These are phyloP conservation scores for Kurtzmaniella quercitrusa DNA, from an alignment of 1,139 yeast genomes.

Conservation along the genomic window DNA sequence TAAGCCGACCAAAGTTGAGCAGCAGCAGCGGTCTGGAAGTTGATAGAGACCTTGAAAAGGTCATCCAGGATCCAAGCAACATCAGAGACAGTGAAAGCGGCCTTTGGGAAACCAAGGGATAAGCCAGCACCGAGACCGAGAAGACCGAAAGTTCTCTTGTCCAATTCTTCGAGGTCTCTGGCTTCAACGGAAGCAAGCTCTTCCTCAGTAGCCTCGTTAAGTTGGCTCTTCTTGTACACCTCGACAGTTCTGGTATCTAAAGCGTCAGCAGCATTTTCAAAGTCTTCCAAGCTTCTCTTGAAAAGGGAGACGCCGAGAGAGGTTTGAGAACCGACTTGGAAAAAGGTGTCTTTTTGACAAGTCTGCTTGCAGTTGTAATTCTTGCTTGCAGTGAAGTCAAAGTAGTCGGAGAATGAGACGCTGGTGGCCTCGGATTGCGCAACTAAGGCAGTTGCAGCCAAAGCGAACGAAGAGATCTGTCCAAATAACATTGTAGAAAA, in stretches of 20 bases:
- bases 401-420: conserved; percentile 5
- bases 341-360: conserved; percentile 2
- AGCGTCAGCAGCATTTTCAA: neutral
- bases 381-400: conserved; percentile 4
- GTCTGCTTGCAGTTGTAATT: neutral
- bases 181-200: conserved; percentile 6
- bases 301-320: neutral
- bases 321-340: conserved; percentile 4
- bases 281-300: conserved; percentile 2
- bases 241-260: neutral
- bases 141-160: conserved; percentile 9
- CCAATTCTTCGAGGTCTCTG: conserved; percentile 7
- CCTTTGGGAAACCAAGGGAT: conserved; percentile 14
- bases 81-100: conserved; percentile 17
- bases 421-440: conserved; percentile 3
- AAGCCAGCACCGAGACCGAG: neutral
- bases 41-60: conserved; percentile 18
- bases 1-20: conserved; percentile 4
- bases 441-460: conserved; percentile 1
- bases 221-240: conserved; percentile 2
- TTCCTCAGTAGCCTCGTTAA: conserved; percentile 10
- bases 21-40: conserved; percentile 10
- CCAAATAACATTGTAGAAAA: neutral
- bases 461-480: conserved; percentile 2
- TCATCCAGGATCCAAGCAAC: conserved; percentile 15